Evolutionary conservation across 2,329 filamentous ascomycete species (phyloP), one percentile per base, ranked within the genome.

Genomic region (Dothistroma septosporum): DNA sequence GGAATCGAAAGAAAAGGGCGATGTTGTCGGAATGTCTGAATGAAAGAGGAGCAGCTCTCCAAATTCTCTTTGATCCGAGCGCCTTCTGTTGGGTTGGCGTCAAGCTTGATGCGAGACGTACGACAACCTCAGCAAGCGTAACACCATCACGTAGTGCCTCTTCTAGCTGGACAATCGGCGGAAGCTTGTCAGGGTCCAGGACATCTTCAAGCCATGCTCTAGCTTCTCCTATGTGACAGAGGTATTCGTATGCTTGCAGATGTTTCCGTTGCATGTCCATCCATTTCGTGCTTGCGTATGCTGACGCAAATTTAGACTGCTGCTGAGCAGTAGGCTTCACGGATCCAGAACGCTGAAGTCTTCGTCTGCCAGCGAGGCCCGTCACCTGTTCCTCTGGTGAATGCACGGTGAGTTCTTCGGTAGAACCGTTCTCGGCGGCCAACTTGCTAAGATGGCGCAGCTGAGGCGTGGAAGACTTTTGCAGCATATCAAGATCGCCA

Each of bases 201-300:
- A 97, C 86, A 73, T 95, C 87, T 72, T 99, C 94, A 66, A 99
- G 96, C 94, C 94, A 99, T 76, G 97, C 93, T 74, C 97, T 97
- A 22, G 94, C 94, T 79, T 99, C 94, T 74, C 94, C 94, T 66
- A 99, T 97, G 73, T 99, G 94, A 74, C 94, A 99, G 41, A 99
- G 87, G 74, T 99, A 99, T 75, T 99, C 94, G 73, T 99, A 99
- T 7, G 94, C 94, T 75, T 96, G 91, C 57, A 99, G 78, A 71
- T 97, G 97, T 74, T 97, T 93, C 28, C 94, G 86, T 74, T 99
- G 93, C 73, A 96, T 94, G 75, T 99, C 94, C 93, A 99, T 99
- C 94, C 94, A 99, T 73, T 93, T 96, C 87, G 64, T 90, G 86
- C 88, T 92, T 94, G 68, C 66, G 57, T 66, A 74, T 63, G 69